phyloP scores from a whole-genome alignment of 495 filamentous ascomycete species.

The Aspergillus sparsus region DNA sequence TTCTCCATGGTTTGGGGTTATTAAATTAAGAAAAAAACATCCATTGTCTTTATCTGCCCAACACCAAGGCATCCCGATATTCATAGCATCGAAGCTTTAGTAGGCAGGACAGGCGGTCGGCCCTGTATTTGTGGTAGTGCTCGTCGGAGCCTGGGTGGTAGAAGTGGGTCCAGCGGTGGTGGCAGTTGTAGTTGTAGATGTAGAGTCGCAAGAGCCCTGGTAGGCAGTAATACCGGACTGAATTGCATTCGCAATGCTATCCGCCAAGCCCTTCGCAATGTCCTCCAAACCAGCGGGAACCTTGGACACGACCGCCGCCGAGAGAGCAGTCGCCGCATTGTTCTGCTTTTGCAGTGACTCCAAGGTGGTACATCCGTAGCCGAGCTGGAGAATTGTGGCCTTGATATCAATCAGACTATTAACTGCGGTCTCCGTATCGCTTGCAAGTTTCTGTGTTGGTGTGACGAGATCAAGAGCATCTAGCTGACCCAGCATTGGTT shows the following conservation, averaged over 20 bases:
- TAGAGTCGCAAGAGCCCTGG: conserved; percentile 1
- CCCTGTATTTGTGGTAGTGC: neutral
- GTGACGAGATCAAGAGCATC: conserved; percentile 14
- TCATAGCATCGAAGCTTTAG: too few species aligned
- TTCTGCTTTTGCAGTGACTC: neutral
- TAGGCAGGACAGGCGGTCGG: neutral
- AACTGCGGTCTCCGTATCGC: conserved; percentile 2
- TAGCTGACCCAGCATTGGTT: neutral
- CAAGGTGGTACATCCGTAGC: conserved; percentile 4
- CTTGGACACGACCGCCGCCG: conserved; percentile 6
- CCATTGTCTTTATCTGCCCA: too few species aligned
- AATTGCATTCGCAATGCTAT: conserved; percentile 39
- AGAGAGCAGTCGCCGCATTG: neutral
- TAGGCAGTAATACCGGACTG: conserved; percentile 31
- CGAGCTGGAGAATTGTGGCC: neutral
- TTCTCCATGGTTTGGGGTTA: too few species aligned
- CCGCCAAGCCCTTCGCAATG: conserved; percentile 30
- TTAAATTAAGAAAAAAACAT: too few species aligned
- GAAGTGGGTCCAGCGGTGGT: neutral
- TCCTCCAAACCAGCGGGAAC: conserved; percentile 23
- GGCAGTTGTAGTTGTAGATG: neutral
- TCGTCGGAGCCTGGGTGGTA: neutral
- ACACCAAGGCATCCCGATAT: too few species aligned
- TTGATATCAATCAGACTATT: conserved; percentile 1
- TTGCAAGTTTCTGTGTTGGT: conserved; percentile 12